Conservation (phyloP, 148 eudicot species). For the Gaultheria prostrata region DNA sequence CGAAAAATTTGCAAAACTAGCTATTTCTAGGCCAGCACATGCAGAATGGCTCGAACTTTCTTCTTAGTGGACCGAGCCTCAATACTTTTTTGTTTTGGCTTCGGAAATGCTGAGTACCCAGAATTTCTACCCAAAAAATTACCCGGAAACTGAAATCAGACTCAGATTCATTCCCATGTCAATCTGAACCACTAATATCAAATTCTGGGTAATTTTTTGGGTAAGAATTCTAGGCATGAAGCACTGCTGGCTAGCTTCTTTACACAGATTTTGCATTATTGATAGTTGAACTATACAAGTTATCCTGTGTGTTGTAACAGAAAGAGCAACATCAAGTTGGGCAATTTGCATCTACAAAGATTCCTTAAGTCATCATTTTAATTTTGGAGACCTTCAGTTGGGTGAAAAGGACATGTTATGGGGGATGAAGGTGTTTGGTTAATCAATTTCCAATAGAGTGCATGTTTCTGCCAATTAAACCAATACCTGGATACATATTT, state of each 20-base stretch:
- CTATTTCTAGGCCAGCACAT: background rate
- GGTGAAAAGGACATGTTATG: background rate
- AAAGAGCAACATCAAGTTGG: background rate
- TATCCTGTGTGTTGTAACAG: background rate
- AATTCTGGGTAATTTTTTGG: too few relatives aligned
- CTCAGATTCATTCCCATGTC: too few relatives aligned
- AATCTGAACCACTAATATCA: background rate
- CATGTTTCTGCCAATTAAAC: background rate
- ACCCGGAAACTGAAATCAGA: too few relatives aligned
- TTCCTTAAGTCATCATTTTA: background rate
- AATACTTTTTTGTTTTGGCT: background rate
- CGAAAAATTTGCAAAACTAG: background rate
- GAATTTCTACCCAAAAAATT: too few relatives aligned
- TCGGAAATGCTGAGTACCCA: too few relatives aligned
- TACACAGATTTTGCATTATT: background rate
- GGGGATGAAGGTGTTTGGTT: background rate
- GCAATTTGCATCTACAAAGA: background rate
- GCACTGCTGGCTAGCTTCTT: background rate
- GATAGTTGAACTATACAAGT: background rate
- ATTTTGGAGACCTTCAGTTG: background rate
- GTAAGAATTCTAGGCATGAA: too few relatives aligned
- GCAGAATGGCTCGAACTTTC: background rate
- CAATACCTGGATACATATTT: background rate
- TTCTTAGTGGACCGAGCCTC: background rate
- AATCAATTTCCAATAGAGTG: background rate